Evolutionary conservation across 164 flowering plant species (phyloP), one percentile per base, ranked within the genome.

Genomic region (Berberis thunbergii): DNA sequence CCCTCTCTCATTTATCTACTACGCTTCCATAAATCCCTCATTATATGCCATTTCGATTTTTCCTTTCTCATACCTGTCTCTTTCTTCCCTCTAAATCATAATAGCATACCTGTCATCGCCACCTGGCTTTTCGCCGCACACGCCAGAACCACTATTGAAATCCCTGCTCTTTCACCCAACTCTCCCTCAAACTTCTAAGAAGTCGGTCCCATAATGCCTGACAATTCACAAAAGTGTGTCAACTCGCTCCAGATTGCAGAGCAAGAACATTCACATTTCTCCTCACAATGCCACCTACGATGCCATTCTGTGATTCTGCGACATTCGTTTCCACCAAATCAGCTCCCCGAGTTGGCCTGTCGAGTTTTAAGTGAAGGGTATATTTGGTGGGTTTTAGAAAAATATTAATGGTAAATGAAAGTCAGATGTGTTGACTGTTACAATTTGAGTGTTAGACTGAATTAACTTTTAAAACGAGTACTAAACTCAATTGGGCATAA

Each of bases 101-200:
- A 26, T 26, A 26, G 26, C 26, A 26, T 26, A 26, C 99, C 99
- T 0, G 97, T 95, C 0, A 82, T 95, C 4, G 99, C 97, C 0
- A 97, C 97, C 1, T 94, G 99, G 99, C 89, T 95, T 59, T 95
- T 85, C 82, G 96, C 99, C 0, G 99, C 97, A 0, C 96, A 95
- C 69, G 93, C 99, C 1, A 66, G 86, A 45, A 75, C 86, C 12
- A 97, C 99, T 5, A 87, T 95, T 5, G 74, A 83, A 68, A 63
- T 87, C 2, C 70, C 82, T 7, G 69, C 87, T 2, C 79, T 89
- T 13, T 57, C 60, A 2, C 41, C 80, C 2, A 89, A 84, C 44
- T 26, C 26, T 26, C 26, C 26, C 26, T 26, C 26, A 26, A 26
- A 26, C 26, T 26, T 26, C 26, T 26, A 26, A 26, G 26, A 26